Base-by-base conservation (phyloP, 2,329 filamentous ascomycete genomes). In the Dactylonectria macrodidyma region DNA sequence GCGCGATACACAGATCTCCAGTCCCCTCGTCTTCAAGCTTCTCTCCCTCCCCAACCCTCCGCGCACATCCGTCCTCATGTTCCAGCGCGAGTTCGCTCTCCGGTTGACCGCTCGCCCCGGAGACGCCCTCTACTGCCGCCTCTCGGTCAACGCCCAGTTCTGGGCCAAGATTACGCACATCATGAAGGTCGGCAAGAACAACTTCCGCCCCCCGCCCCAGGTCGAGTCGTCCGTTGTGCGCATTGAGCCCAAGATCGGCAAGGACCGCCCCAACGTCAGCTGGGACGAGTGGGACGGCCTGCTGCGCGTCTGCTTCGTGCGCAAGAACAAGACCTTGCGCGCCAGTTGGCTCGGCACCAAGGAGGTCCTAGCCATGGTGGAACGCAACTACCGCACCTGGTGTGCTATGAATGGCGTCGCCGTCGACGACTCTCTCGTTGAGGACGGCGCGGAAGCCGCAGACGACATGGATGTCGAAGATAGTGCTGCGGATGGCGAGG, bases 211-310 rank as follows among this genome's bases (percentile, higher is more conserved):
- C 0, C 95, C 96, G 1, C 96, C 96, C 9, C 90, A 94, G 77
- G 96, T 99, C 65, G 96, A 99, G 82, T 94, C 91, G 8, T 95
- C 92, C 65, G 95, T 98, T 7, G 95, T 98, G 55, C 89, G 95
- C 67, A 92, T 98, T 73, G 93, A 95, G 78, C 95, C 95, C 24
- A 97, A 98, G 84, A 87, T 89, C 44, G 95, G 95, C 11, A 85
- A 83, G 55, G 89, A 91, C 71, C 85, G 94, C 44, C 95, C 95
- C 60, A 92, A 94, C 74, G 95, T 98, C 71, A 93, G 91, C 78
- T 98, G 95, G 82, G 94, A 97, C 60, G 96, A 98, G 81, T 98
- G 95, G 92, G 95, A 98, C 78, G 95, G 95, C 10, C 86, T 98
- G 78, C 82, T 98, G 69, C 86, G 91, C 68, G 97, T 97, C 74